Percentiles rank a stretch among this genome's conserved stretches.
Conservation (phyloP, 208 protist species). For the Leishmania tropica region DNA sequence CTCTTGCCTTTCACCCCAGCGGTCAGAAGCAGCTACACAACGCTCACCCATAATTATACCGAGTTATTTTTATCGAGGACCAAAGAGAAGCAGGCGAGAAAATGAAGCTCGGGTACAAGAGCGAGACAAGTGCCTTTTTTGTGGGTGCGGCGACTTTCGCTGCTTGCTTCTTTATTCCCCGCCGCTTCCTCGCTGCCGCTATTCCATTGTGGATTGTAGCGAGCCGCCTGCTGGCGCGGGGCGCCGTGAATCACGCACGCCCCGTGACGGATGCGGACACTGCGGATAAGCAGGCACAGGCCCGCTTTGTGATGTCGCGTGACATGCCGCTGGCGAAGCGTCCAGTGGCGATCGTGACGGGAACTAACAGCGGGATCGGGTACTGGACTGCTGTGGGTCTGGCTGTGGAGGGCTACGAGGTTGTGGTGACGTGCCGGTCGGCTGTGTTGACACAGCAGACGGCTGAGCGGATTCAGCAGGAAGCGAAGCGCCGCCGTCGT, state of each 20-base stretch:
- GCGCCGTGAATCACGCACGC: slow-evolving; percentile 45
- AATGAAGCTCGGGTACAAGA: slow-evolving; percentile 72
- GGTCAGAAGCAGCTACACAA: background rate
- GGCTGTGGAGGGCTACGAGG: slow-evolving; percentile 74
- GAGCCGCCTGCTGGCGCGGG: slow-evolving; percentile 56
- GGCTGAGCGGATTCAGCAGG: slow-evolving; percentile 41
- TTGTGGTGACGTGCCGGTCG: slow-evolving; percentile 82
- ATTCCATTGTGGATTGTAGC: slow-evolving; percentile 43
- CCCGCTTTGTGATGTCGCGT: slow-evolving; percentile 45
- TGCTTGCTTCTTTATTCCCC: slow-evolving; percentile 10
- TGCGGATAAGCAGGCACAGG: slow-evolving; percentile 17
- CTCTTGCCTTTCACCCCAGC: background rate
- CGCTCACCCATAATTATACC: background rate
- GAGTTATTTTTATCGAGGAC: background rate
- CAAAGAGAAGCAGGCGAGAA: background rate
- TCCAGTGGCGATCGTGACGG: slow-evolving; percentile 88
- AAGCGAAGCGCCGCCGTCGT: slow-evolving; percentile 39
- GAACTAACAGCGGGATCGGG: slow-evolving; percentile 92
- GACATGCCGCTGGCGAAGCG: slow-evolving; percentile 57
- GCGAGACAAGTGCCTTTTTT: slow-evolving; percentile 47
- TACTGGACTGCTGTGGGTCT: slow-evolving; percentile 81
- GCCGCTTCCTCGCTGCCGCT: background rate
- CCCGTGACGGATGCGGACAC: slow-evolving; percentile 33
- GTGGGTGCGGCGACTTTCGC: background rate
- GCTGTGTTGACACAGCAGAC: slow-evolving; percentile 53